These are phyloP conservation scores for Backusella sp. DNA, from an alignment of 192 early-diverging fungal genomes.

Conservation along the genomic window DNA sequence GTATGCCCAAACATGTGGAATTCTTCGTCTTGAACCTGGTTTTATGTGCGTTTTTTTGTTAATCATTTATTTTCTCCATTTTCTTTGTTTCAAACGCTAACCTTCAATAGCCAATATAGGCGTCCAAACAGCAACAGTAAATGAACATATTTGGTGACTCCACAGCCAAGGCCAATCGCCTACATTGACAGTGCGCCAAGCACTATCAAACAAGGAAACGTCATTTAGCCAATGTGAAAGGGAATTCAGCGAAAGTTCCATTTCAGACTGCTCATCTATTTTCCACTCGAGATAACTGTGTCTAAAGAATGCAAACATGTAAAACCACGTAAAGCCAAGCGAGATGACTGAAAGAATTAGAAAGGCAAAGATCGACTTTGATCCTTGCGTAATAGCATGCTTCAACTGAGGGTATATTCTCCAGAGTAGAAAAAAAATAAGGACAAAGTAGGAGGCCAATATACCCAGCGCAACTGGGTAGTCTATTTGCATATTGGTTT, in stretches of 20 bases:
- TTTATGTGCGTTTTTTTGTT: neutral
- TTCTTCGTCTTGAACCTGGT: slow-evolving; percentile 13
- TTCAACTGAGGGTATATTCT: slow-evolving; percentile 14
- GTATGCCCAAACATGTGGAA: slow-evolving; percentile 28
- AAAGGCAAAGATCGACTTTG: neutral
- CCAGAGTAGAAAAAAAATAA: slow-evolving; percentile 24
- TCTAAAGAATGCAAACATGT: slow-evolving; percentile 32
- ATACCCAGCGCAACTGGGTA: slow-evolving; percentile 27
- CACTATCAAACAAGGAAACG: slow-evolving; percentile 26
- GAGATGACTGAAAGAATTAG: neutral
- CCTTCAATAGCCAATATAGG: slow-evolving; percentile 33
- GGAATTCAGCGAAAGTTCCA: slow-evolving; percentile 5
- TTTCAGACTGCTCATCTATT: neutral
- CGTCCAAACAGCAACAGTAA: slow-evolving; percentile 34
- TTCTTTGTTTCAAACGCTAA: neutral
- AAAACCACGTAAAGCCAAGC: slow-evolving; percentile 27
- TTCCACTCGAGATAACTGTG: slow-evolving; percentile 25
- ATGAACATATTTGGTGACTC: slow-evolving; percentile 34
- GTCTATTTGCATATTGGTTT: neutral
- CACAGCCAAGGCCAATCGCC: slow-evolving; percentile 30
- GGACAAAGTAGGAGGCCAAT: slow-evolving; percentile 24
- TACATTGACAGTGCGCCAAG: slow-evolving; percentile 28
- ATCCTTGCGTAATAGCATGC: neutral
- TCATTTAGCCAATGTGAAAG: slow-evolving; percentile 31
- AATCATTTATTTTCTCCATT: neutral